Conservation (phyloP, 2,329 filamentous ascomycete genomes). For the Celoporthe dispersa region DNA sequence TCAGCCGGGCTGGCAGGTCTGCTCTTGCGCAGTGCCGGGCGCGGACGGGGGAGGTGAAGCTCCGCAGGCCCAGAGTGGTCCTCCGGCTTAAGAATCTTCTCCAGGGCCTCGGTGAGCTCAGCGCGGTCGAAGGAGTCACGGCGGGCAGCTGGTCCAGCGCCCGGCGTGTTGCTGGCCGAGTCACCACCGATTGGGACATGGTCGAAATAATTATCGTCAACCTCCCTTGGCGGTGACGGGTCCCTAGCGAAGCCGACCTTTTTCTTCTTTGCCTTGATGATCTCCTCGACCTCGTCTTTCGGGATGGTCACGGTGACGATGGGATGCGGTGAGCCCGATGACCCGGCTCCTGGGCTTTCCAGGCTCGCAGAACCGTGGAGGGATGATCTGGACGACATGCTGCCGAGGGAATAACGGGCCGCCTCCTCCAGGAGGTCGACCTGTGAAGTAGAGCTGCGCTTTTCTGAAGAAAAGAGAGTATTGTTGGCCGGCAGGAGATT, state of each 20-base stretch:
- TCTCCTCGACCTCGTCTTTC: conserved; percentile 23
- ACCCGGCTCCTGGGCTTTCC: not conserved
- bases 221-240: conserved; percentile 17
- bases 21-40: conserved; percentile 36
- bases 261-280: conserved; percentile 36
- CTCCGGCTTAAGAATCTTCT: conserved; percentile 34
- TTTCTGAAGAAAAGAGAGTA: not conserved
- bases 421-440: conserved; percentile 13
- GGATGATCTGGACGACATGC: conserved; percentile 8
- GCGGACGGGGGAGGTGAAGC: conserved; percentile 29
- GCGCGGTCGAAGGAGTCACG: conserved; percentile 36
- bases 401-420: not conserved
- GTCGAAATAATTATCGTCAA: conserved; percentile 30
- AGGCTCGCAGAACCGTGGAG: not conserved
- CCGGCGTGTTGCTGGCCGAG: conserved; percentile 28
- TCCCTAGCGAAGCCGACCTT: conserved; percentile 36
- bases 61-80: conserved; percentile 27
- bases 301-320: conserved; percentile 25
- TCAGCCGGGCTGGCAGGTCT: conserved; percentile 30
- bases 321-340: conserved; percentile 3
- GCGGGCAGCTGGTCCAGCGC: conserved; percentile 16
- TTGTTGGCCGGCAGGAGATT: not conserved
- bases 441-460: not conserved
- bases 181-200: conserved; percentile 19
- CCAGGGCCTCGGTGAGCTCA: conserved; percentile 35